These are phyloP conservation scores for Leucocoprinus birnbaumii DNA, from an alignment of 768 basidiomycete species.

Conservation along the genomic window DNA sequence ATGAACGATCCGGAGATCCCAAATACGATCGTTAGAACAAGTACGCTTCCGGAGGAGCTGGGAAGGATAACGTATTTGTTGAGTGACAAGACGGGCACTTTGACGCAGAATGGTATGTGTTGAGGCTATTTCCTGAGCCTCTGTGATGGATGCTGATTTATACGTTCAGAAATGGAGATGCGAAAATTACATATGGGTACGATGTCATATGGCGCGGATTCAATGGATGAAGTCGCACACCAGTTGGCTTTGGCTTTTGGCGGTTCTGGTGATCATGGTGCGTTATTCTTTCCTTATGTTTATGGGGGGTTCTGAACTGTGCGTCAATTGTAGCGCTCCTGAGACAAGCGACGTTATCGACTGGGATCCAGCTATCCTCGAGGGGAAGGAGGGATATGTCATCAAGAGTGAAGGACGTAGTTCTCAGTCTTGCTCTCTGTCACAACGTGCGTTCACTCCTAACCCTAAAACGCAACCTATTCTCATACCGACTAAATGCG, in stretches of 20 bases:
- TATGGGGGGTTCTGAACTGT: not conserved
- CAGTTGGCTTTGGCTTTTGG: constrained; percentile 88
- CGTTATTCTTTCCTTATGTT: not conserved
- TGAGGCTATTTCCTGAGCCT: not conserved
- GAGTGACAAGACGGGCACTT: constrained; percentile 96
- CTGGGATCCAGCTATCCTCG: constrained; percentile 79
- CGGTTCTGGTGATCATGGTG: constrained; percentile 54
- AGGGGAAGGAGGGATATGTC: constrained; percentile 94
- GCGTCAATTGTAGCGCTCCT: constrained; percentile 27
- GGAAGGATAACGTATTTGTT: constrained; percentile 94
- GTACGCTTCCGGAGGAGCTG: constrained; percentile 94
- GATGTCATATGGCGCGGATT: constrained; percentile 92
- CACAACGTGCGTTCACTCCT: constrained; percentile 70
- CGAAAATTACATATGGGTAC: constrained; percentile 99
- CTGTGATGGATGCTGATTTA: not conserved
- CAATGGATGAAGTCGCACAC: constrained; percentile 98
- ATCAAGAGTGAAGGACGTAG: constrained; percentile 87
- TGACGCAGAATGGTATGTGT: constrained; percentile 87
- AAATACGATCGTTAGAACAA: constrained; percentile 94
- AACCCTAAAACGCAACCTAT: not conserved
- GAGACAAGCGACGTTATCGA: constrained; percentile 57
- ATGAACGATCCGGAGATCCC: constrained; percentile 93
- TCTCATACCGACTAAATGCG: not conserved
- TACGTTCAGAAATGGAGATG: constrained; percentile 54
- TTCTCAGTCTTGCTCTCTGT: constrained; percentile 89